Base-by-base conservation (phyloP, 768 basidiomycete genomes). In the Pseudohyphozyma bogoriensis region DNA sequence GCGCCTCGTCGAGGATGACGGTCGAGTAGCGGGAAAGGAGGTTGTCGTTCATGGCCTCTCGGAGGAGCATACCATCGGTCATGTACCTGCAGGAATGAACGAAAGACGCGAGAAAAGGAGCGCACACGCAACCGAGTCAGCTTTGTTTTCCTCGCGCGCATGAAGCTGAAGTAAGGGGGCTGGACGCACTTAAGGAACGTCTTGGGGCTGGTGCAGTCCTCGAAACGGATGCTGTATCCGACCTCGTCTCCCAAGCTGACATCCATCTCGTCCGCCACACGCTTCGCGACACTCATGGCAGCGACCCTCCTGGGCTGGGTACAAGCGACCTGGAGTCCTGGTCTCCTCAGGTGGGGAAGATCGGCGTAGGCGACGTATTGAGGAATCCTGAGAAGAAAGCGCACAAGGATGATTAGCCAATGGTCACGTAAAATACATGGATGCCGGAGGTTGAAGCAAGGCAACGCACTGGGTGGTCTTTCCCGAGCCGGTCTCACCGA, bases 241-340 rank as follows among this genome's bases (percentile, higher is more conserved):
- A 97, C 93, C 64, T 96, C 85, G 69, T 87, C 85, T 35, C 93
- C 93, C 2, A 99, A 84, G 73, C 84, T 80, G 7, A 99, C 89
- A 73, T 97, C 93, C 90, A 97, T 92, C 75, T 97, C 93, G 71
- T 97, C 93, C 7, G 93, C 91, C 2, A 99, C 93, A 76, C 93
- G 91, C 73, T 93, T 92, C 26, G 93, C 93, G 3, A 96, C 93
- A 20, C 87, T 89, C 89, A 95, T 96, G 12, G 93, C 91, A 15
- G 93, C 91, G 5, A 99, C 90, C 77, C 93, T 81, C 68, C 93
- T 80, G 1, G 93, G 93, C 72, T 99, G 93, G 3, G 93, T 99
- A 70, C 93, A 99, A 0, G 93, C 93, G 4, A 99, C 85, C 68
- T 67, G 66, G 10, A 96, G 76, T 73, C 90, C 95, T 39, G 63